Base-by-base conservation (phyloP, 768 basidiomycete species). In the Leccinum fibrillosum region DNA sequence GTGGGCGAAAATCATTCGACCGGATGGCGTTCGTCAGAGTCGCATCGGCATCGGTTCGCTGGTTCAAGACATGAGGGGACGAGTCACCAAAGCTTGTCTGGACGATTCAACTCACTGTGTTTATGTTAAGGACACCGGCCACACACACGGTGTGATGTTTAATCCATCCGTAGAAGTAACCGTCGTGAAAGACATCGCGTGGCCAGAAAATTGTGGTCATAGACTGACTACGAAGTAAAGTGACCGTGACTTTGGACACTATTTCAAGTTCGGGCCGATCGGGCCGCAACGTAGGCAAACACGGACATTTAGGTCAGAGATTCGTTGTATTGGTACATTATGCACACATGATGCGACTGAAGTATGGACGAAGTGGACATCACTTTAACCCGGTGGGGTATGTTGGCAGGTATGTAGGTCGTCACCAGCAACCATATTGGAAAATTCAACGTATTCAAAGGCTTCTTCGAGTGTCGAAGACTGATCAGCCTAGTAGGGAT, bases 141-240 rank as follows among this genome's bases (percentile, higher is more conserved):
- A 86, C 77, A 64, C 82, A 84, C 3, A 80, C 67, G 3, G 49
- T 56, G 34, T 73, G 67, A 30, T 81, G 81, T 11, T 62, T 63
- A 8, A 70, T 59, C 86, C 86, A 88, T 10, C 86, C 86, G 64
- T 85, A 88, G 61, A 79, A 78, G 53, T 82, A 76, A 2, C 86
- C 84, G 21, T 71, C 69, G n/a, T 66, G 49, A 50, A 69, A 61
- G 25, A 80, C 71, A 65, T 84, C 82, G 26, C 70, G 66, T 30
- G 86, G 86, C 85, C 86, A 88, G 65, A 87, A 84, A 56, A 86
- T 58, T 2, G 71, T 74, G 49, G 74, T 64, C 72, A 74, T 74
- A 32, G 63, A 59, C 49, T n/a, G 39, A 55, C 5, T 48, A 11
- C 11, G 21, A 47, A 23, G 15, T 8, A 9, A 17, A 48, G 13